Conservation (phyloP, 2,329 filamentous ascomycete species). For the Thelonectria rubi region DNA sequence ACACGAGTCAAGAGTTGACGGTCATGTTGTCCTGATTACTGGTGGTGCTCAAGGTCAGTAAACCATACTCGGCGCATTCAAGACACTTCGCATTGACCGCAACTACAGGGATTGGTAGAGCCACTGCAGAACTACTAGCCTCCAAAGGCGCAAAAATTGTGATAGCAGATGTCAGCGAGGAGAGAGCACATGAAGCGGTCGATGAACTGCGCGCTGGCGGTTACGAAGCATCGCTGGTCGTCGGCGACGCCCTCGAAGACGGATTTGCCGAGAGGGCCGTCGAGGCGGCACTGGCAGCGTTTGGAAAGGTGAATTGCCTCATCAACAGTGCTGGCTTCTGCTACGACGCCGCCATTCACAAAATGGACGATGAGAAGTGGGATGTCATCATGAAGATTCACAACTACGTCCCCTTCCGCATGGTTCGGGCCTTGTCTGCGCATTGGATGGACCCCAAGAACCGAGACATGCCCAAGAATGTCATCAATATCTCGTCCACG, state of each 20-base stretch:
- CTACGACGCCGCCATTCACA: constrained; percentile 9
- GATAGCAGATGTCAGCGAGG: constrained; percentile 6
- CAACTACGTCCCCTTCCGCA: constrained; percentile 15
- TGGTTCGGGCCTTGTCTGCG: constrained; percentile 12
- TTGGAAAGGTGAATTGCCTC: constrained; percentile 1
- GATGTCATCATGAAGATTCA: constrained; percentile 18
- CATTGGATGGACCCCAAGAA: constrained; percentile 13
- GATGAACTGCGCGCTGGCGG: neutral
- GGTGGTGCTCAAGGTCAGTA: constrained; percentile 9
- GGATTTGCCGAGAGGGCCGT: neutral
- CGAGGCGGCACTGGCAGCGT: neutral
- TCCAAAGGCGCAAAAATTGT: constrained; percentile 13
- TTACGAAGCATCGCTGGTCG: neutral
- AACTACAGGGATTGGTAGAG: constrained; percentile 3
- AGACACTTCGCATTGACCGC: too few relatives aligned
- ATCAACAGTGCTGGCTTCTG: constrained; percentile 3
- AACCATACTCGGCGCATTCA: too few relatives aligned
- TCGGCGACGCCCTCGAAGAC: constrained; percentile 5
- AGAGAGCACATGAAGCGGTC: constrained; percentile 1
- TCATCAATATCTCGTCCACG: constrained; percentile 82
- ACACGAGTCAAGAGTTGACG: neutral
- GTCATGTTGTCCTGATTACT: constrained; percentile 5
- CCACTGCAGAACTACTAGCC: neutral
- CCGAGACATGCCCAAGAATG: constrained; percentile 36
- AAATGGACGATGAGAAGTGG: constrained; percentile 9